Percentiles rank a stretch among this genome's conserved stretches.
phyloP scores from a whole-genome alignment of 352 stramenopile species.

The Globisporangium nunn region DNA sequence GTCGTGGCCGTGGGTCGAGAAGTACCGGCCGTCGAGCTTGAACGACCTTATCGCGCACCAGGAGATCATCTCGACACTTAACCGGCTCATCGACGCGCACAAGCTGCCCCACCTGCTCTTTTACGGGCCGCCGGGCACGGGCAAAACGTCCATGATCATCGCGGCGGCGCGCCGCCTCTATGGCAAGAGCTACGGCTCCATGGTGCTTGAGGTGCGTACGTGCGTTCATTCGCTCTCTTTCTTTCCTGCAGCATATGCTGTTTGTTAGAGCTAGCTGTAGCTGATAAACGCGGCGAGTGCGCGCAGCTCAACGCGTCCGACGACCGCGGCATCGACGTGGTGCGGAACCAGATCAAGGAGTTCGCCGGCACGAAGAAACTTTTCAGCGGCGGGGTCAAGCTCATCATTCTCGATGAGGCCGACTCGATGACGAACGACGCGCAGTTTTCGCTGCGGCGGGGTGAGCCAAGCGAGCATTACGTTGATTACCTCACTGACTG shows the following conservation, averaged over 20 bases:
- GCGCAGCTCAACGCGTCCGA: slow-evolving; percentile 96
- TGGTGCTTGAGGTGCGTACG: slow-evolving; percentile 90
- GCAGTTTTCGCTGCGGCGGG: slow-evolving; percentile 92
- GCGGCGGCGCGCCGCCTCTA: slow-evolving; percentile 94
- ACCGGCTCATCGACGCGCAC: slow-evolving; percentile 93
- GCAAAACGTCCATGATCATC: slow-evolving; percentile 97
- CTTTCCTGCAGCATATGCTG: not conserved
- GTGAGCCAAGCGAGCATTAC: too few relatives aligned
- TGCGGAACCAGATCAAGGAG: slow-evolving; percentile 98
- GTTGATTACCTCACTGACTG: too few relatives aligned
- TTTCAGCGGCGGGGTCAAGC: slow-evolving; percentile 92
- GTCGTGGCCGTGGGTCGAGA: slow-evolving; percentile 96
- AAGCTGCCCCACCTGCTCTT: slow-evolving; percentile 97
- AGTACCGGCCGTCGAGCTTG: slow-evolving; percentile 93
- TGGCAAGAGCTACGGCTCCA: slow-evolving; percentile 90
- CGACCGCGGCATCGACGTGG: slow-evolving; percentile 95
- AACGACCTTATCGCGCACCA: slow-evolving; percentile 95
- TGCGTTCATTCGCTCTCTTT: too few relatives aligned
- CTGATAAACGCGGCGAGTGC: too few relatives aligned
- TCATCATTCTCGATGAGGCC: slow-evolving; percentile 98
- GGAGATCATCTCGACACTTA: slow-evolving; percentile 96
- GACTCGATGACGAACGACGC: slow-evolving; percentile 98
- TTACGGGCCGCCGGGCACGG: slow-evolving; percentile 95
- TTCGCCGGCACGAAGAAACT: slow-evolving; percentile 97
- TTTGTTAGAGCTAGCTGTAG: too few relatives aligned